phyloP scores from a whole-genome alignment of 2,329 filamentous ascomycete species.

The Fusarium sp. region DNA sequence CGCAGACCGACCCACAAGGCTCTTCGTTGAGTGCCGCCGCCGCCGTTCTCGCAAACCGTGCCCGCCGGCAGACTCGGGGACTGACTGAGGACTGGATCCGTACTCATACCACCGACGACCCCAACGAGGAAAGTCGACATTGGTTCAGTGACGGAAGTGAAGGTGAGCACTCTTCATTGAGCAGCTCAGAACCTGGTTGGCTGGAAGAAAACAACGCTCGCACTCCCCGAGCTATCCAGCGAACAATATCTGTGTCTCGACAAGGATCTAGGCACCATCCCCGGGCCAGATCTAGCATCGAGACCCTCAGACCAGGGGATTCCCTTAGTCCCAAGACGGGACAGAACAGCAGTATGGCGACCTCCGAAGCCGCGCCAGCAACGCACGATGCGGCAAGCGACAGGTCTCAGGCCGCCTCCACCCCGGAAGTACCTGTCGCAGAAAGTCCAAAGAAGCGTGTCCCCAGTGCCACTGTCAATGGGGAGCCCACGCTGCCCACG shows the following conservation, averaged over 20 bases:
- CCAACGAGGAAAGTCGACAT: constrained; percentile 77
- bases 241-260: constrained; percentile 46
- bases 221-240: constrained; percentile 62
- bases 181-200: constrained; percentile 73
- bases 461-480: constrained; percentile 48
- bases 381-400: constrained; percentile 49
- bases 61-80: constrained; percentile 70
- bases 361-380: constrained; percentile 50
- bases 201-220: constrained; percentile 63
- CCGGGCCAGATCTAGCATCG: constrained; percentile 67
- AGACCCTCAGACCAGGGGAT: constrained; percentile 65
- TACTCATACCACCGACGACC: constrained; percentile 82
- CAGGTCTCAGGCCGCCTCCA: constrained; percentile 48
- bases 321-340: constrained; percentile 48
- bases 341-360: constrained; percentile 54
- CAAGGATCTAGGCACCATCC: constrained; percentile 58
- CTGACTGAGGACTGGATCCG: constrained; percentile 90
- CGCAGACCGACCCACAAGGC: constrained; percentile 48
- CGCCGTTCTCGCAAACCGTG: constrained; percentile 75
- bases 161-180: constrained; percentile 83
- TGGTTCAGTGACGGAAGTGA: constrained; percentile 84
- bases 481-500: constrained; percentile 49
- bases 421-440: constrained; percentile 47
- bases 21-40: constrained; percentile 67
- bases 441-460: constrained; percentile 45